Conservation (phyloP, 1,284 basidiomycete genomes). For the Irpex rosettiformis region DNA sequence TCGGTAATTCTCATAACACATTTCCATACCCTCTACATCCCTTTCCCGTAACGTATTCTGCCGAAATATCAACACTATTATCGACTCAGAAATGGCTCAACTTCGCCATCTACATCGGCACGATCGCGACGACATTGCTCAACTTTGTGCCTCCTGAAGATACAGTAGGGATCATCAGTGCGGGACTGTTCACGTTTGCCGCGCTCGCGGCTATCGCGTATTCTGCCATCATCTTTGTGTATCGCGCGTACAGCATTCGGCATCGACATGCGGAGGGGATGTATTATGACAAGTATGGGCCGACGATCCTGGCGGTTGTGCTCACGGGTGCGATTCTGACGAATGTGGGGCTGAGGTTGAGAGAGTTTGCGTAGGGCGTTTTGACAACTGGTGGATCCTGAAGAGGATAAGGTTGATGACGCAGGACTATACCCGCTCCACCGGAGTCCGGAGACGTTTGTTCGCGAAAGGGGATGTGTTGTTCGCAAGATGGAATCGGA, state of each 20-base stretch:
- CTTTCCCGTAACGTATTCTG: not conserved
- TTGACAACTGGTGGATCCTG: not conserved
- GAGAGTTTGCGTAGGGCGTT: slow-evolving; percentile 24
- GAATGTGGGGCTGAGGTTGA: slow-evolving; percentile 65
- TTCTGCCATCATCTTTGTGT: slow-evolving; percentile 85
- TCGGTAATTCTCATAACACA: too few species aligned
- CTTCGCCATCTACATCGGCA: slow-evolving; percentile 85
- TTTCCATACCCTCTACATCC: not conserved
- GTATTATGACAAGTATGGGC: slow-evolving; percentile 89
- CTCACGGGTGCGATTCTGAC: slow-evolving; percentile 71
- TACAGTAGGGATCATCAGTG: slow-evolving; percentile 76
- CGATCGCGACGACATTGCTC: slow-evolving; percentile 86
- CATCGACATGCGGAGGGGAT: slow-evolving; percentile 72
- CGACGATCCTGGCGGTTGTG: slow-evolving; percentile 71
- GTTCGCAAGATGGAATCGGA: not conserved
- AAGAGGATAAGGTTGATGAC: not conserved
- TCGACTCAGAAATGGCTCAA: slow-evolving; percentile 84
- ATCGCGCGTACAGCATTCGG: slow-evolving; percentile 76
- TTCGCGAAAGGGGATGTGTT: not conserved
- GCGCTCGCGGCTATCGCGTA: slow-evolving; percentile 91
- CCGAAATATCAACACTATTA: slow-evolving; percentile 6
- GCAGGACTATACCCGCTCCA: too few species aligned
- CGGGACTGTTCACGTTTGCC: slow-evolving; percentile 84
- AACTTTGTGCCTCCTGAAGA: slow-evolving; percentile 86
- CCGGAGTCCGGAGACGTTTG: not conserved